Base-by-base conservation (phyloP, 768 basidiomycete genomes). In the Tricholomella constricta region DNA sequence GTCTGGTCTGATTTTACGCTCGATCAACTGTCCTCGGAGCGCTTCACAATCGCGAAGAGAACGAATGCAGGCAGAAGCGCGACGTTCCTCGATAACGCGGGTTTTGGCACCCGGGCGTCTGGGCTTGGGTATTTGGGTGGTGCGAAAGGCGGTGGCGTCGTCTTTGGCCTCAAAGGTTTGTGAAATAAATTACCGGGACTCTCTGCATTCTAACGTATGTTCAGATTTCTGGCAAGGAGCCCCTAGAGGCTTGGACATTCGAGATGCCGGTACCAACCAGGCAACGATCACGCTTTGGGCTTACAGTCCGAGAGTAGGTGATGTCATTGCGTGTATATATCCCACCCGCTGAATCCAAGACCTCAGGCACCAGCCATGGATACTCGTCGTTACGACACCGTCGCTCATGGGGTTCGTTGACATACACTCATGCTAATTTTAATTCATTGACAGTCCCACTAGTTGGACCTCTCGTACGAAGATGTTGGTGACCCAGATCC, bases 151-250 rank as follows among this genome's bases (percentile, higher is more conserved):
- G 72, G 72, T 32, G 70, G 72, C 2, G 68, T 71, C 4, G 67
- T 68, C 4, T 74, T 74, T 50, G 70, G 62, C 15, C 42, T 74
- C 22, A 63, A 63, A 64, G 71, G 70, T 70, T 23, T 4, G 61
- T 53, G 11, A n/a, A 11, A 7, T 17, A 25, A 12, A 6, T 23
- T 23, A n/a, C 32, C 3, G 20, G 6, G 8, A 31, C 22, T 1
- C n/a, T 12, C 32, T 23, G 17, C 5, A 15, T 17, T 14, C 4
- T 46, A 12, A 19, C 26, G 31, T 35, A n/a, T 50, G 6, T 14
- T 2, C 32, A 72, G 73, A 74, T 44, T 74, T 74, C 45, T 73
- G 72, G 73, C 69, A 74, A 57, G 67, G 68, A 17, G 66, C 70
- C 4, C 72, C 72, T 0, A 62, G 69, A 43, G 66, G 69, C 4